Conservation (phyloP, 768 basidiomycete genomes). For the Tricholomella constricta region DNA sequence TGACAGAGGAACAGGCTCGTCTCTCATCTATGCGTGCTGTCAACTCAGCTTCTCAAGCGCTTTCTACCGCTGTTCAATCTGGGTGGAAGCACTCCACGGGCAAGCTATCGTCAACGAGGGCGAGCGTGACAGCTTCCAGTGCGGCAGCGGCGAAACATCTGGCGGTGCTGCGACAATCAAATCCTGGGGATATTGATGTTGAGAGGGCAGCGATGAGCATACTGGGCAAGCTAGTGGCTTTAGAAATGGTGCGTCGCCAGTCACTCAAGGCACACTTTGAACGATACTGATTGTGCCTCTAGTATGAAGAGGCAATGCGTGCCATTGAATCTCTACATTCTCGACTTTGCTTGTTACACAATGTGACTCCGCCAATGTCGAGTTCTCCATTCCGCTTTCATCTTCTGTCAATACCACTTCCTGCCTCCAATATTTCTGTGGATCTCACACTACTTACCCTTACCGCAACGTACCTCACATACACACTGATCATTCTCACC, state of each 20-base stretch:
- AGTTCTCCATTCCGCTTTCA: slow-evolving; percentile 17
- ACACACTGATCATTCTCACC: slow-evolving; percentile 49
- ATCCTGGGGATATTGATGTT: slow-evolving; percentile 56
- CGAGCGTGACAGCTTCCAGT: slow-evolving; percentile 37
- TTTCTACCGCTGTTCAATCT: slow-evolving; percentile 53
- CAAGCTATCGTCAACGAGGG: slow-evolving; percentile 27
- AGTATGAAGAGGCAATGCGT: slow-evolving; percentile 56
- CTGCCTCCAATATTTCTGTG: slow-evolving; percentile 27
- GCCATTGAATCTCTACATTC: slow-evolving; percentile 49
- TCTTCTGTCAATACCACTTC: slow-evolving; percentile 47
- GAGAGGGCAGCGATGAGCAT: slow-evolving; percentile 75
- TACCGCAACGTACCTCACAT: slow-evolving; percentile 59
- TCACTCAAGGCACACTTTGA: background rate
- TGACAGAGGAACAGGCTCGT: slow-evolving; percentile 38
- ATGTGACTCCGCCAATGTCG: slow-evolving; percentile 14
- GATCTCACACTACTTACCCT: slow-evolving; percentile 48
- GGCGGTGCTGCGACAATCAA: slow-evolving; percentile 43
- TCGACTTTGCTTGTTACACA: slow-evolving; percentile 38
- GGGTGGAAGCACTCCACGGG: slow-evolving; percentile 57
- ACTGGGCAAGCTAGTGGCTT: slow-evolving; percentile 61
- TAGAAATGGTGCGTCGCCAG: slow-evolving; percentile 66
- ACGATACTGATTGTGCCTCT: background rate
- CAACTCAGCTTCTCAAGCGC: slow-evolving; percentile 59
- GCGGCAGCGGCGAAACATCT: slow-evolving; percentile 48
- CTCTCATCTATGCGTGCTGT: slow-evolving; percentile 60